A percentile compares a stretch with the other conserved stretches of the same genome.
Evolutionary conservation across 2,329 filamentous ascomycete species (phyloP).

Genomic region (Stromatinia cepivora): DNA sequence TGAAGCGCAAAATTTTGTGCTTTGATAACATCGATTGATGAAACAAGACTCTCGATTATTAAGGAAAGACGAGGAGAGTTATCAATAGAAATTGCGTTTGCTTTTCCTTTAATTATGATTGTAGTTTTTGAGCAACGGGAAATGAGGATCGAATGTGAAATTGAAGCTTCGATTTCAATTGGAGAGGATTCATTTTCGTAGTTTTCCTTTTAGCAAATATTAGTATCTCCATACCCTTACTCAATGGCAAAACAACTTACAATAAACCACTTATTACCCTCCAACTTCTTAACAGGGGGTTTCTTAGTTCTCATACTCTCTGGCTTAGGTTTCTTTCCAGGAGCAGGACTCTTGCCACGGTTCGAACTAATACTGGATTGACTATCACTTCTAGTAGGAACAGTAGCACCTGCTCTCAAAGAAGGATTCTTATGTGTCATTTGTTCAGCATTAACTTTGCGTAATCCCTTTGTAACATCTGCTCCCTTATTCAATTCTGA

Average conservation of each 20-base stretch:
- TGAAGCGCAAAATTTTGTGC: constrained; percentile 93
- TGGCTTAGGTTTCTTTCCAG: constrained; percentile 83
- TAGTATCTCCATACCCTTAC: constrained; percentile 11
- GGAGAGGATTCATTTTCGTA: constrained; percentile 74
- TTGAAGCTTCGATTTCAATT: constrained; percentile 76
- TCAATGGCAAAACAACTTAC: constrained; percentile 48
- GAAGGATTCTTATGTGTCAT: constrained; percentile 99
- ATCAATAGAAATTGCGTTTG: constrained; percentile 94
- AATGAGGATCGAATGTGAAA: constrained; percentile 88
- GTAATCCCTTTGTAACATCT: constrained; percentile 81
- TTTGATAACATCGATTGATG: constrained; percentile 92
- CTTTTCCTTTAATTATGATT: constrained; percentile 86
- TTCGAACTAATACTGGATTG: constrained; percentile 53
- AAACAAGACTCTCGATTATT: constrained; percentile 85
- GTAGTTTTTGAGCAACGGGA: constrained; percentile 89
- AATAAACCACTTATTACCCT: constrained; percentile 92
- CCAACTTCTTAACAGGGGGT: constrained; percentile 73
- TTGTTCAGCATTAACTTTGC: constrained; percentile 90
- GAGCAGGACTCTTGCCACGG: constrained; percentile 81
- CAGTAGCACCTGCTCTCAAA: constrained; percentile 70
- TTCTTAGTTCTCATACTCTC: constrained; percentile 84
- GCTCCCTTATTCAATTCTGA: constrained; percentile 87
- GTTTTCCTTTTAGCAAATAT: constrained; percentile 66
- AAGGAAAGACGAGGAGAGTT: constrained; percentile 83
- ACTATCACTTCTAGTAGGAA: constrained; percentile 58